Evolutionary conservation across 306 rosid species (phyloP), one percentile per base, ranked within the genome.

Genomic region (Ochetophila trinervis): DNA sequence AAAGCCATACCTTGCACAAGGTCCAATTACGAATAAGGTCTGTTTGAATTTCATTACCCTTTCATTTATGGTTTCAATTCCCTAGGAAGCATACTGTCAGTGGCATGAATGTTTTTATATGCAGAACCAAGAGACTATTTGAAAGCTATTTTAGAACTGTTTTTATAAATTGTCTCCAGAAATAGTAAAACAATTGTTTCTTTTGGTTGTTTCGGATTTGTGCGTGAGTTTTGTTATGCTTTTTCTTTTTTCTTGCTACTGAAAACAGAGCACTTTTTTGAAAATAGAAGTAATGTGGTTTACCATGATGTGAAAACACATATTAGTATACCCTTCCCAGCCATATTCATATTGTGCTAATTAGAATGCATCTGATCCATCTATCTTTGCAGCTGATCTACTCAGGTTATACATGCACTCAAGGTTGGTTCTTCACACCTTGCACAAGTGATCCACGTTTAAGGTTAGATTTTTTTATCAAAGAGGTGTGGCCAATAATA

Each of bases 341-440:
- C 48, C 30, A 42, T 68, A 49, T 60, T 56, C 45, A 42, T 68
- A 49, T 60, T 56, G 35, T 55, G 49, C n/a, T 66, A 55, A 30
- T 30, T 50, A 37, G 52, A 76, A 55, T 65, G 14, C 35, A 55
- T 58, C 32, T 64, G 22, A 50, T 64, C 62, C 35, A 18, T 63
- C 49, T 32, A 30, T 62, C 30, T 27, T 75, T 78, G 58, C 82
- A 91, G 98, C 70, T 89, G 73, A 76, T 91, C 61, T 89, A 91
- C 79, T 87, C 98, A 52, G 87, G 96, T 75, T 91, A 83, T 79
- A 80, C 95, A 73, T 94, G 99, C 73, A 81, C 90, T 53, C 99
- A 94, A 70, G 99, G 99, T 16, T 94, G 97, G 97, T 88, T 94
- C 85, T 81, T 94, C 86, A 94, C 97, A 42, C 88, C 99, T 73